Conservation (phyloP, 192 early-diverging fungal genomes). For the Linnemannia zychae region DNA sequence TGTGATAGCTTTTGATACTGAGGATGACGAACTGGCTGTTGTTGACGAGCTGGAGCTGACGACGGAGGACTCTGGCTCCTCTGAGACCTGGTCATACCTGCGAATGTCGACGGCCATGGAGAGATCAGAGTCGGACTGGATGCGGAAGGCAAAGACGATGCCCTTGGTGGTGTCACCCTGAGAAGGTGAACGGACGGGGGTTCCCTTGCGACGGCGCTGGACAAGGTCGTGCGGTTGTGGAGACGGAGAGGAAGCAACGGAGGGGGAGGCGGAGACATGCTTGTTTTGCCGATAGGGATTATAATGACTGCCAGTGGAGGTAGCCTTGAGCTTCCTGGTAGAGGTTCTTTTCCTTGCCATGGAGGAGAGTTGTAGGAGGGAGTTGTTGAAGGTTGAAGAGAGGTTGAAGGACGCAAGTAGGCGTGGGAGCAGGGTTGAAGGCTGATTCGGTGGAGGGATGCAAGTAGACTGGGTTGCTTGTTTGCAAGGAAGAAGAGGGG, state of each 20-base stretch:
- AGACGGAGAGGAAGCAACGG: constrained; percentile 41
- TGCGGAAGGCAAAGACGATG: constrained; percentile 55
- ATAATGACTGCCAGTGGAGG: background rate
- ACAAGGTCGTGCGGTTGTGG: constrained; percentile 51
- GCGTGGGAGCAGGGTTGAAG: background rate
- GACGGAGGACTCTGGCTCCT: constrained; percentile 5
- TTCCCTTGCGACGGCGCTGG: constrained; percentile 48
- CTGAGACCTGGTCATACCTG: constrained; percentile 43
- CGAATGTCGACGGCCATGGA: constrained; percentile 57
- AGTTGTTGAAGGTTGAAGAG: background rate
- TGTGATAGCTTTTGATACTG: background rate
- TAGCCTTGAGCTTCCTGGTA: constrained; percentile 20
- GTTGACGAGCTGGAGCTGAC: background rate
- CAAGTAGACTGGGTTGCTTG: no score
- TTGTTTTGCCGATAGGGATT: constrained; percentile 33
- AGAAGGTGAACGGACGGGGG: constrained; percentile 45
- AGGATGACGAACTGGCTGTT: background rate
- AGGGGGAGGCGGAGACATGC: constrained; percentile 39
- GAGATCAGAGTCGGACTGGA: constrained; percentile 48
- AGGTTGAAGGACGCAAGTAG: background rate
- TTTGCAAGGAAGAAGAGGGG: background rate
- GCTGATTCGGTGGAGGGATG: background rate
- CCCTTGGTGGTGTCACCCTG: constrained; percentile 48
- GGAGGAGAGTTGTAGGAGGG: background rate
- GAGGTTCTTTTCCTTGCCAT: constrained; percentile 51